Evolutionary conservation across 345 rosid genomes (phyloP).

Genomic region (Gossypium raimondii): DNA sequence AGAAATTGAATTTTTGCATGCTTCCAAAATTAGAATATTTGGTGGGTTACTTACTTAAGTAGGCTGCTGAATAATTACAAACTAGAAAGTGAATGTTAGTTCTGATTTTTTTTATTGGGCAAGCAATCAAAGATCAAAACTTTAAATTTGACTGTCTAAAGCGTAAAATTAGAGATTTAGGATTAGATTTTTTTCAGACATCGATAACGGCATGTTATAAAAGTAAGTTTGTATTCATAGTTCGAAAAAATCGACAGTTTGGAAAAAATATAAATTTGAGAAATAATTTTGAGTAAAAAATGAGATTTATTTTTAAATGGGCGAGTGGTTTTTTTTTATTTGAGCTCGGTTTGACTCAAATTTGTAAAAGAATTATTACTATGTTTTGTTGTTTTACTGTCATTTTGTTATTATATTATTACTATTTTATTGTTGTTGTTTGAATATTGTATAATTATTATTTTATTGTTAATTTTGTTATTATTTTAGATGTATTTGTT

Average conservation of each 20-base stretch:
- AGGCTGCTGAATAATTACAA: slow-evolving; percentile 5
- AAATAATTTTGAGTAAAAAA: too few relatives aligned
- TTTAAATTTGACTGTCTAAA: background rate
- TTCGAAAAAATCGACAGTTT: too few relatives aligned
- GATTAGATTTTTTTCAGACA: slow-evolving; percentile 1
- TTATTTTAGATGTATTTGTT: accelerated
- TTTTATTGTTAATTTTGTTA: too few relatives aligned
- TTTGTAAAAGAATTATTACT: too few relatives aligned
- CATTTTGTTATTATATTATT: too few relatives aligned
- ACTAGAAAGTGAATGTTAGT: slow-evolving; percentile 1
- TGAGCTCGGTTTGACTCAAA: accelerated
- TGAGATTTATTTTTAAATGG: too few relatives aligned
- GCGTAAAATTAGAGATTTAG: background rate
- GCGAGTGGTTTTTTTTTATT: too few relatives aligned
- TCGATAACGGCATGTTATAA: background rate
- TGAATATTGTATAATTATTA: too few relatives aligned
- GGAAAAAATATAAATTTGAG: too few relatives aligned
- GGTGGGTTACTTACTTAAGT: slow-evolving; percentile 16
- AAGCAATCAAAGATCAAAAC: background rate
- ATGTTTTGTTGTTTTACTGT: too few relatives aligned
- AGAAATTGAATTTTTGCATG: slow-evolving; percentile 20
- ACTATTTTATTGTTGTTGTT: accelerated
- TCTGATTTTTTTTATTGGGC: background rate
- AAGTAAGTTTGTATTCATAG: background rate
- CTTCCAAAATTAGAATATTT: slow-evolving; percentile 3